phyloP scores from a whole-genome alignment of 1,284 basidiomycete genomes.

The Gastroboletus turbinatus region DNA sequence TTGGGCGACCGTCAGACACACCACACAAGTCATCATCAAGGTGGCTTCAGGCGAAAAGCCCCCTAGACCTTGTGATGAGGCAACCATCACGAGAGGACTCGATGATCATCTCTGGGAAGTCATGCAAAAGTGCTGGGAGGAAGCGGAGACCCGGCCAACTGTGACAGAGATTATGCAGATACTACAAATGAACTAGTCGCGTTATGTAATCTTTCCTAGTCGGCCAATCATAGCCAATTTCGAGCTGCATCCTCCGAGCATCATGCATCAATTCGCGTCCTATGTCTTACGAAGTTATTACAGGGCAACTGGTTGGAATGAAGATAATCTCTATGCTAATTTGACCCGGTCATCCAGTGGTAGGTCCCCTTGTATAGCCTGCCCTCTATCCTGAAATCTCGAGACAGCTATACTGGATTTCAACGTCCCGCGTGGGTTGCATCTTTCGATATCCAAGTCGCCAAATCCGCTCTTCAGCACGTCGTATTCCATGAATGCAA shows the following conservation, averaged over 20 bases:
- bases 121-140: conserved; percentile 46
- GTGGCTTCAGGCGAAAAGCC: conserved; percentile 44
- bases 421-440: conserved; percentile 73
- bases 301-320: conserved; percentile 91
- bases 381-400: conserved; percentile 3
- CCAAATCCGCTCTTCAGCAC: conserved; percentile 90
- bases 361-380: conserved; percentile 37
- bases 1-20: conserved; percentile 45
- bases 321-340: conserved; percentile 92
- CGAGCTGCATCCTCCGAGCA: no score
- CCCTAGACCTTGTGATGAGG: conserved; percentile 37
- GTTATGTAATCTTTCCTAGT: conserved; percentile 15
- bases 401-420: conserved; percentile 81
- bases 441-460: conserved; percentile 84
- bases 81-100: conserved; percentile 43
- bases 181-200: neutral
- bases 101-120: conserved; percentile 48
- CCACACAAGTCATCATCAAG: conserved; percentile 49
- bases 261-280: conserved; percentile 86
- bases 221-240: no score
- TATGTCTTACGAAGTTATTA: conserved; percentile 91
- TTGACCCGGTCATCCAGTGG: conserved; percentile 87
- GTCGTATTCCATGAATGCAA: conserved; percentile 87
- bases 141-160: conserved; percentile 37
- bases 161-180: conserved; percentile 40